Evolutionary conservation across 129 eudicot species (phyloP).

Genomic region (Tagetes erecta): DNA sequence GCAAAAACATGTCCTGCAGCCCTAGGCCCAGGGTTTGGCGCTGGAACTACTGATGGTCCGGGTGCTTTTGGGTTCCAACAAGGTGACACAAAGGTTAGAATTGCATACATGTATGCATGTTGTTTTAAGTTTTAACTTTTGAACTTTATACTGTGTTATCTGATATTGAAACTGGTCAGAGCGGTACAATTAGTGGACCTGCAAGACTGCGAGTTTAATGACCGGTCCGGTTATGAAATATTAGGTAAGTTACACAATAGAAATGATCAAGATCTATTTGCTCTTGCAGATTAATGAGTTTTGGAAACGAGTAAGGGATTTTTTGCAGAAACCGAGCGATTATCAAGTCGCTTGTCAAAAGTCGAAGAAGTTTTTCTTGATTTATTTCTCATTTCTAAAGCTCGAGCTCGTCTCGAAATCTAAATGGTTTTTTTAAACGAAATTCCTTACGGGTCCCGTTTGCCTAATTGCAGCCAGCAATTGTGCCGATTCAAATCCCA

Average conservation of each 20-base stretch:
- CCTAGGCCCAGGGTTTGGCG: constrained; percentile 69
- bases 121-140: too few relatives aligned
- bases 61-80: constrained; percentile 78
- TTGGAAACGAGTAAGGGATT: constrained; percentile 58
- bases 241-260: background rate
- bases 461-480: too few relatives aligned
- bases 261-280: background rate
- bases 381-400: background rate
- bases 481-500: too few relatives aligned
- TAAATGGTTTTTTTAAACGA: too few relatives aligned
- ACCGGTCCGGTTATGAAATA: too few relatives aligned
- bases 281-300: constrained; percentile 51
- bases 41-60: constrained; percentile 85
- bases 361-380: constrained; percentile 39
- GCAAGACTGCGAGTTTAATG: too few relatives aligned
- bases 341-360: constrained; percentile 63
- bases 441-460: too few relatives aligned
- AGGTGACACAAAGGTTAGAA: constrained; percentile 60
- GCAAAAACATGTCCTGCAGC: constrained; percentile 74
- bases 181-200: too few relatives aligned
- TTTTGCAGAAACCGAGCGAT: constrained; percentile 49
- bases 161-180: too few relatives aligned
- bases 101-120: background rate
- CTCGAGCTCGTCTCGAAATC: background rate
- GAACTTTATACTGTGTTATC: too few relatives aligned